Percentiles rank a stretch among this genome's conserved stretches.
These are phyloP conservation scores for Henckelia pumila DNA, from an alignment of 257 asterid species.

Conservation along the genomic window DNA sequence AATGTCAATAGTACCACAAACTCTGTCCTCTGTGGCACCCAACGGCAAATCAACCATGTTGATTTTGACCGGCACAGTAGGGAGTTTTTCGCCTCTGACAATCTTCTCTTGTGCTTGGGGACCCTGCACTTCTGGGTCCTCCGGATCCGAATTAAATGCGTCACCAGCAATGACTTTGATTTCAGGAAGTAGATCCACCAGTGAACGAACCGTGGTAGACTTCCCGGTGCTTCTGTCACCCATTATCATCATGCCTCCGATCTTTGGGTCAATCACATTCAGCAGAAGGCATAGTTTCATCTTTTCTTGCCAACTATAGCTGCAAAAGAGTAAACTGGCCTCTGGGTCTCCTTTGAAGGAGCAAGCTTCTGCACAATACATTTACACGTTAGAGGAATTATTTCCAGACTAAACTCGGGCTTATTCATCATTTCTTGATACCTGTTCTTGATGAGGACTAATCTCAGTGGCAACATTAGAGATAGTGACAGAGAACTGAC, in stretches of 20 bases:
- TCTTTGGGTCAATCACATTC: conserved; percentile 91
- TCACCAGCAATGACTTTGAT: conserved; percentile 74
- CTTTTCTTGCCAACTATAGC: conserved; percentile 95
- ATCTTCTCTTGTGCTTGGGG: conserved; percentile 64
- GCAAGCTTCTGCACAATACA: conserved; percentile 51
- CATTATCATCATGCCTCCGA: conserved; percentile 97
- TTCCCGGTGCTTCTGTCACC: conserved; percentile 95
- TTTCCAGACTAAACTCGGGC: too few species aligned
- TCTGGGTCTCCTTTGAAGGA: conserved; percentile 61
- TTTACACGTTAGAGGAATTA: conserved; percentile 2
- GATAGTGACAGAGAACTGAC: conserved; percentile 52
- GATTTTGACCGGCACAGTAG: conserved; percentile 53
- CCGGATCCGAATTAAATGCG: conserved; percentile 87
- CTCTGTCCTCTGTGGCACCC: conserved; percentile 92
- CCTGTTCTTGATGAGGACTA: background rate
- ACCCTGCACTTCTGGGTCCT: conserved; percentile 77
- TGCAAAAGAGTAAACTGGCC: conserved; percentile 92
- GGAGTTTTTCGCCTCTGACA: conserved; percentile 49
- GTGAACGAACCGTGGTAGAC: conserved; percentile 79
- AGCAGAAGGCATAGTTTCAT: conserved; percentile 82
- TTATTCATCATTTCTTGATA: too few species aligned
- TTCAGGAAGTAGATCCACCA: conserved; percentile 82
- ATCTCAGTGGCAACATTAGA: conserved; percentile 71
- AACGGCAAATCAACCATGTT: conserved; percentile 93
- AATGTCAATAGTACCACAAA: conserved; percentile 88